Base-by-base conservation (phyloP, 306 rosid species). In the Malus sieversii region DNA sequence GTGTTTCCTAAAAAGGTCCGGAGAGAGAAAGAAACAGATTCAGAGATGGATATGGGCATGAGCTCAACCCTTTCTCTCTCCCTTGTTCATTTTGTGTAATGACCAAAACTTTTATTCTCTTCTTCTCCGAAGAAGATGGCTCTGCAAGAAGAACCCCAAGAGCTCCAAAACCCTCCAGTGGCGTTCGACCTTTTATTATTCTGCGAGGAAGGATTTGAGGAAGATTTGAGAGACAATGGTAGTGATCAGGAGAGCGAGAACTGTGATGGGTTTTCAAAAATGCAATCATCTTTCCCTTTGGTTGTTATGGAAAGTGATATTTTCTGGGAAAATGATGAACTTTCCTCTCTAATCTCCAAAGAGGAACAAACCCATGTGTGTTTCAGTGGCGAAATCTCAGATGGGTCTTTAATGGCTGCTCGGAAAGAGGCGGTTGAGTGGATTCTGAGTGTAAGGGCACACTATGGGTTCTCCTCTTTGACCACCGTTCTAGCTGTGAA, bases 401-500 rank as follows among this genome's bases (percentile, higher is more conserved):
- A 85, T 79, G 92, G 78, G 64, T 33, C 83, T 81, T 77, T 91
- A 18, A 55, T 80, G 69, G 83, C 75, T 61, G 81, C 85, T 73
- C 85, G 97, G 66, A 68, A 76, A 59, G 90, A 89, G 64, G 88
- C 91, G 33, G 86, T 92, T n/a, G 77, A 58, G 38, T 95, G 98
- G 98, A 76, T 95, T 86, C 81, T 87, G 6, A 85, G 76, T 70
- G 96, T 86, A 8, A 87, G 76, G 51, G 81, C 88, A 3, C 87
- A 81, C 74, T 83, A 74, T 81, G 88, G 87, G n/a, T 92, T 95
- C 82, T 84, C 90, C 61, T 82, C 84, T 85, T 85, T 92, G 87
- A 95, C 97, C 30, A 70, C 78, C 70, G 88, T 89, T 74, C 88
- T 92, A 23, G 97, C 97, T 18, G 90, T 92, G n/a, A 92, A 90